Percentiles rank a stretch among this genome's conserved stretches.
Evolutionary conservation across 139 green algal genomes (phyloP).

Genomic region (Coelastrella sp.): DNA sequence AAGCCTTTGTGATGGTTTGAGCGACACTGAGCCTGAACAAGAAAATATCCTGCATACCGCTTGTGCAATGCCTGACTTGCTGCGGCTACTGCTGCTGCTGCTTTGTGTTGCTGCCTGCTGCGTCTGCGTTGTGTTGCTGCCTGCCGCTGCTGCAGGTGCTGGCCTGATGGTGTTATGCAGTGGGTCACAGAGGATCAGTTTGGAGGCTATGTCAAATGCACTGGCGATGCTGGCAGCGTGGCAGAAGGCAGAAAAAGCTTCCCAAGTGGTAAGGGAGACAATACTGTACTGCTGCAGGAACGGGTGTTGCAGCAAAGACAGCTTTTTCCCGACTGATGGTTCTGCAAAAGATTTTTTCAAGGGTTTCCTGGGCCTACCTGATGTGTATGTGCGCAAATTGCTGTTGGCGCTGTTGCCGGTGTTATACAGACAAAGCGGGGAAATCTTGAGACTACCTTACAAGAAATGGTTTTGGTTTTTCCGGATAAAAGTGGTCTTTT

Average conservation of each 20-base stretch:
- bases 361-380: neutral
- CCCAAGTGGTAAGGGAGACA: constrained; percentile 8
- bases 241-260: constrained; percentile 42
- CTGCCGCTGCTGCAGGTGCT: constrained; percentile 6
- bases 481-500: too few relatives aligned
- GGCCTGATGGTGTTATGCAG: constrained; percentile 27
- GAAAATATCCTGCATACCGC: neutral
- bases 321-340: neutral
- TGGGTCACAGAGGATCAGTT: constrained; percentile 24
- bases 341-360: neutral
- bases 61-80: neutral
- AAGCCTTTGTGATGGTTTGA: too few relatives aligned
- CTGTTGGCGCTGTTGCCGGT: too few relatives aligned
- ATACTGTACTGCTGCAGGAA: too few relatives aligned
- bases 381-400: too few relatives aligned
- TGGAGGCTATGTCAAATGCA: constrained; percentile 30
- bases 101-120: neutral
- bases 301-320: neutral
- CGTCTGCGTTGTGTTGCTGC: neutral
- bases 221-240: neutral
- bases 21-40: too few relatives aligned
- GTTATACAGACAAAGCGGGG: too few relatives aligned
- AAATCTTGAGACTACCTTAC: too few relatives aligned
- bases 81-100: neutral
- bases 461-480: too few relatives aligned